These are phyloP conservation scores for Trichophyton mentagrophytes DNA, from an alignment of 2,329 filamentous ascomycete genomes.

Conservation along the genomic window DNA sequence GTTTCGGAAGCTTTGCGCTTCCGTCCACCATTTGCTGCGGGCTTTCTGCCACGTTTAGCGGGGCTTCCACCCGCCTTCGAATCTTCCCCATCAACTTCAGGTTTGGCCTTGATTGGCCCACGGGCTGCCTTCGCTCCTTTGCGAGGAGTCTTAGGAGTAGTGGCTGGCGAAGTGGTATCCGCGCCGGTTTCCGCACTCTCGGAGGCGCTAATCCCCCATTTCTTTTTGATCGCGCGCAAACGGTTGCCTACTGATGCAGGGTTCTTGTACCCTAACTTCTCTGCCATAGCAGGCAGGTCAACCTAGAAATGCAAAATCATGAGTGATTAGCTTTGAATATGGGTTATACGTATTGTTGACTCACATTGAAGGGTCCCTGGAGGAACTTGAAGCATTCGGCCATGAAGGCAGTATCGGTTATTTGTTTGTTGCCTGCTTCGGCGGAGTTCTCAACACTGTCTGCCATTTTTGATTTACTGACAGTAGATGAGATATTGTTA, in stretches of 20 bases:
- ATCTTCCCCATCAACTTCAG: constrained; percentile 2
- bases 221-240: constrained; percentile 18
- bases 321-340: not conserved
- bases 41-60: constrained; percentile 7
- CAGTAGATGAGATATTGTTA: not conserved
- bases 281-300: constrained; percentile 18
- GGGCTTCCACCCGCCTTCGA: constrained; percentile 2
- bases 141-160: constrained; percentile 5
- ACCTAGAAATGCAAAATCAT: constrained; percentile 14
- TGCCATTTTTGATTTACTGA: constrained; percentile 7
- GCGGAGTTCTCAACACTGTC: not conserved
- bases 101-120: constrained; percentile 15
- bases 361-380: constrained; percentile 12
- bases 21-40: constrained; percentile 5
- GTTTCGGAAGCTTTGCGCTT: constrained; percentile 7
- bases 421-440: not conserved
- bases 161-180: not conserved
- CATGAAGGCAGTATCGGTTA: constrained; percentile 16
- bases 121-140: constrained; percentile 16
- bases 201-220: constrained; percentile 9
- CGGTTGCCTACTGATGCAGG: constrained; percentile 20
- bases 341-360: not conserved
- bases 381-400: constrained; percentile 19
- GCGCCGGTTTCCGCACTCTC: not conserved
- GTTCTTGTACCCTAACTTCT: constrained; percentile 20